Evolutionary conservation across 1,284 basidiomycete species (phyloP).

Genomic region (Ganoderma meredithae): DNA sequence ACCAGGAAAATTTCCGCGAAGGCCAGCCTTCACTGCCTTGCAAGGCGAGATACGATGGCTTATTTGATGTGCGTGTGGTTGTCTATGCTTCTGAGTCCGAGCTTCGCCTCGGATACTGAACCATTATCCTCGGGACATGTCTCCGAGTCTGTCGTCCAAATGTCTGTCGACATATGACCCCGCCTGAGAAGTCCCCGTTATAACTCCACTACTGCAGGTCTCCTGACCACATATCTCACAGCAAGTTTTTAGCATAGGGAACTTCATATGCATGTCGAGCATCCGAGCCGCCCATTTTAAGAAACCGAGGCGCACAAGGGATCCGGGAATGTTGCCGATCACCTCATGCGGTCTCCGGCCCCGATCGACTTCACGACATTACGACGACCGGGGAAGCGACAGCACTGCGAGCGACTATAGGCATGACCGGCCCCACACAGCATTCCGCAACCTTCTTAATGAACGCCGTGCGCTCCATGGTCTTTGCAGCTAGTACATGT

Average conservation of each 20-base stretch:
- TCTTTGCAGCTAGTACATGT: no score
- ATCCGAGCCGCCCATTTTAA: neutral
- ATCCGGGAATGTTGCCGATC: neutral
- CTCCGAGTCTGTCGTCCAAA: neutral
- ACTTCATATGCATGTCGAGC: no score
- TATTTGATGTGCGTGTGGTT: neutral
- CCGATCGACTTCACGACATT: no score
- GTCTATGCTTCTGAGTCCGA: neutral
- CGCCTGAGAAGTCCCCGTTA: neutral
- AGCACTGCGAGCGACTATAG: no score
- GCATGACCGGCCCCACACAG: no score
- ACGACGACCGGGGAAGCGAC: no score
- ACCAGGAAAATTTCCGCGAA: neutral
- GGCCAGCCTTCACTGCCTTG: neutral
- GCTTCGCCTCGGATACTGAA: neutral
- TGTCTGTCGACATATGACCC: neutral
- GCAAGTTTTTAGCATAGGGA: neutral
- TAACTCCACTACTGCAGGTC: neutral
- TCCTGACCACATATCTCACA: neutral
- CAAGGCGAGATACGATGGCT: neutral
- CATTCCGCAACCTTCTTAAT: no score
- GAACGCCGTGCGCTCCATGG: no score
- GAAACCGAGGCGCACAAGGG: neutral
- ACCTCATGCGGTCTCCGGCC: no score
- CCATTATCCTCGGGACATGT: neutral